Evolutionary conservation across 352 stramenopile species (phyloP).

Genomic region (Phytophthora chlamydospora): DNA sequence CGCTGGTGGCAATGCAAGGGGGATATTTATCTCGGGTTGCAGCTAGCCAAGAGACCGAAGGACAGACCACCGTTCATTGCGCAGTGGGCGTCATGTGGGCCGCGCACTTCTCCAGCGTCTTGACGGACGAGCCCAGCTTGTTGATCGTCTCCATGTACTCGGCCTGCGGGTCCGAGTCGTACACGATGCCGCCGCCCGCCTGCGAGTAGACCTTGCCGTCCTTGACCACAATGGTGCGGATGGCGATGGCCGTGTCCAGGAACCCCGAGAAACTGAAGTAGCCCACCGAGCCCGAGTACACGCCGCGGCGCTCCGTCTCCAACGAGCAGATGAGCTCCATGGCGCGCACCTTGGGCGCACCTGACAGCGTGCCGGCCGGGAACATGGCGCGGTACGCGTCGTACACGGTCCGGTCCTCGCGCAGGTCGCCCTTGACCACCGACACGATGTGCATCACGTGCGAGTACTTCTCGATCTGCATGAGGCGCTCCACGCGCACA

Average conservation of each 20-base stretch:
- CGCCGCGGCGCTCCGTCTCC: conserved; percentile 77
- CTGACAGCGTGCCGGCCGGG: conserved; percentile 85
- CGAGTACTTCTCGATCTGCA: conserved; percentile 93
- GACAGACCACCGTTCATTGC: conserved; percentile 21
- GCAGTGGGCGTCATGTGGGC: conserved; percentile 44
- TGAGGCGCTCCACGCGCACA: conserved; percentile 85
- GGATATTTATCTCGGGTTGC: not conserved
- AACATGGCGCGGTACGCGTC: conserved; percentile 92
- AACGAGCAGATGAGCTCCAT: conserved; percentile 91
- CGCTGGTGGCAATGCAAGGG: not conserved
- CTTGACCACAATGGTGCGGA: conserved; percentile 89
- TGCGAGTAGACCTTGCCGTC: conserved; percentile 83
- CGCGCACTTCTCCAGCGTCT: conserved; percentile 84
- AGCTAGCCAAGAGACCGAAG: not conserved
- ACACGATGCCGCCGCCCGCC: conserved; percentile 88
- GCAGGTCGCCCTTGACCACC: conserved; percentile 85
- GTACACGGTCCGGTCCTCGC: conserved; percentile 83
- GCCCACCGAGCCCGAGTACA: conserved; percentile 89
- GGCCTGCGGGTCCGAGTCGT: conserved; percentile 85
- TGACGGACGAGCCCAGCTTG: conserved; percentile 85
- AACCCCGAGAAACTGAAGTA: conserved; percentile 90
- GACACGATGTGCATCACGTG: conserved; percentile 94
- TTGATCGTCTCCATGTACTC: conserved; percentile 92
- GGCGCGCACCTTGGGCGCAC: conserved; percentile 89
- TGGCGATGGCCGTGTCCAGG: conserved; percentile 90